phyloP scores from a whole-genome alignment of 2,329 filamentous ascomycete species.

The Monilinia vaccinii-corymbosi region DNA sequence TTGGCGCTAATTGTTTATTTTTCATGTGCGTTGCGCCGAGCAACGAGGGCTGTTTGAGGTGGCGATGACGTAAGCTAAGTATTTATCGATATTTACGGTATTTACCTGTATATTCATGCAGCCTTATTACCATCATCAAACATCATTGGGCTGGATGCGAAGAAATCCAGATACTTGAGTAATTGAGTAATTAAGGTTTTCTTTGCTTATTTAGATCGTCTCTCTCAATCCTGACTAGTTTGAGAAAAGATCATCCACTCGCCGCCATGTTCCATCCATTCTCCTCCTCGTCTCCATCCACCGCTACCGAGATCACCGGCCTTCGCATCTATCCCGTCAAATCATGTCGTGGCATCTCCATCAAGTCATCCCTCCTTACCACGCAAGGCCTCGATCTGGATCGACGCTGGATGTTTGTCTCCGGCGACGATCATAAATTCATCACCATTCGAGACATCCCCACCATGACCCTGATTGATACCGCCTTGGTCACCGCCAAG shows the following conservation, averaged over 20 bases:
- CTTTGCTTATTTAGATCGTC: too few species aligned
- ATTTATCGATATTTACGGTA: too few species aligned
- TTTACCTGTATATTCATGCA: too few species aligned
- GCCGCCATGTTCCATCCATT: conserved; percentile 5
- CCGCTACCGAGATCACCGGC: conserved; percentile 15
- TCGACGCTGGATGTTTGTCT: conserved; percentile 58
- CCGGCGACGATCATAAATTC: conserved; percentile 40
- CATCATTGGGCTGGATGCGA: too few species aligned
- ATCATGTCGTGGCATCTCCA: conserved; percentile 52
- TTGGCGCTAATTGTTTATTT: neutral
- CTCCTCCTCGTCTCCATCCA: conserved; percentile 8
- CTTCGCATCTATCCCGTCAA: conserved; percentile 57
- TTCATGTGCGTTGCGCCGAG: conserved; percentile 2
- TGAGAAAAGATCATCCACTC: too few species aligned
- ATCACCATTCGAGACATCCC: conserved; percentile 53
- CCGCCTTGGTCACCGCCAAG: neutral
- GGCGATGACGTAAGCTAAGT: conserved; percentile 1
- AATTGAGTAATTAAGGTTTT: too few species aligned
- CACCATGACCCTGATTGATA: conserved; percentile 49
- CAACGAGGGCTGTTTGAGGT: neutral
- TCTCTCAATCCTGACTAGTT: neutral
- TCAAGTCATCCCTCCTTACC: conserved; percentile 42
- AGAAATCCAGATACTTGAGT: too few species aligned
- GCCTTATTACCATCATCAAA: too few species aligned
- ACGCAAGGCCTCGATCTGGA: conserved; percentile 52